Percentiles rank a stretch among this genome's conserved stretches.
These are phyloP conservation scores for Fonsecaea nubica DNA, from an alignment of 2,329 filamentous ascomycete genomes.

Conservation along the genomic window DNA sequence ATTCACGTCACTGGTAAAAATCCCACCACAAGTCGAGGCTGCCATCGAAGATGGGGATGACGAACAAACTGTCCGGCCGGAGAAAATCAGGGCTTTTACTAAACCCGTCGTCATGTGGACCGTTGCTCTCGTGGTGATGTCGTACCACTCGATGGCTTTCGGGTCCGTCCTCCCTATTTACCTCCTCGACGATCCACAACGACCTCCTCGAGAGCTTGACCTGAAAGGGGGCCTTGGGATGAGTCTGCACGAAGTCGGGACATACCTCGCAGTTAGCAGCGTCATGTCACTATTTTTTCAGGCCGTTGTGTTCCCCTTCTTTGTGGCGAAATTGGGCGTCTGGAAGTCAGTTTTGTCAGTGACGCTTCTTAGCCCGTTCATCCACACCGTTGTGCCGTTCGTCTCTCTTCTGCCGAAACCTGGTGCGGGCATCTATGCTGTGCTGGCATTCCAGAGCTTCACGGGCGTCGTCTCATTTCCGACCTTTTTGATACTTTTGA, in stretches of 20 bases:
- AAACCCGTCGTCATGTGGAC: slow-evolving; percentile 50
- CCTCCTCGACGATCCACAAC: slow-evolving; percentile 49
- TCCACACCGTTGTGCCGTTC: slow-evolving; percentile 65
- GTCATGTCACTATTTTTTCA: slow-evolving; percentile 66
- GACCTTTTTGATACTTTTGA: slow-evolving; percentile 70
- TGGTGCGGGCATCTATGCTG: slow-evolving; percentile 64
- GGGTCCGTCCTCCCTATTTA: slow-evolving; percentile 53
- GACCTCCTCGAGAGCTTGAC: slow-evolving; percentile 21
- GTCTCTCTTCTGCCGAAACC: slow-evolving; percentile 63
- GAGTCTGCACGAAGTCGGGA: slow-evolving; percentile 66
- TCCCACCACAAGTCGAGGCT: slow-evolving; percentile 10
- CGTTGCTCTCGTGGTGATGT: slow-evolving; percentile 50
- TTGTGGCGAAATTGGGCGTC: slow-evolving; percentile 65
- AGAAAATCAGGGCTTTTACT: slow-evolving; percentile 28
- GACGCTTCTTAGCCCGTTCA: slow-evolving; percentile 66
- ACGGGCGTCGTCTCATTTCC: slow-evolving; percentile 71
- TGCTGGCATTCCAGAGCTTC: slow-evolving; percentile 64
- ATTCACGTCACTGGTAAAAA: slow-evolving; percentile 12
- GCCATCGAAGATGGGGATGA: slow-evolving; percentile 23
- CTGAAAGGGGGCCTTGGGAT: slow-evolving; percentile 64
- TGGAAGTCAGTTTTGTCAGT: slow-evolving; percentile 65
- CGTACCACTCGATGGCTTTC: slow-evolving; percentile 58
- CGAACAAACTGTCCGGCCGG: neutral
- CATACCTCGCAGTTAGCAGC: slow-evolving; percentile 66
- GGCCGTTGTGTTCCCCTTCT: slow-evolving; percentile 66